Base-by-base conservation (phyloP, 176 grass and related monocot genomes). In the Triticum urartu region DNA sequence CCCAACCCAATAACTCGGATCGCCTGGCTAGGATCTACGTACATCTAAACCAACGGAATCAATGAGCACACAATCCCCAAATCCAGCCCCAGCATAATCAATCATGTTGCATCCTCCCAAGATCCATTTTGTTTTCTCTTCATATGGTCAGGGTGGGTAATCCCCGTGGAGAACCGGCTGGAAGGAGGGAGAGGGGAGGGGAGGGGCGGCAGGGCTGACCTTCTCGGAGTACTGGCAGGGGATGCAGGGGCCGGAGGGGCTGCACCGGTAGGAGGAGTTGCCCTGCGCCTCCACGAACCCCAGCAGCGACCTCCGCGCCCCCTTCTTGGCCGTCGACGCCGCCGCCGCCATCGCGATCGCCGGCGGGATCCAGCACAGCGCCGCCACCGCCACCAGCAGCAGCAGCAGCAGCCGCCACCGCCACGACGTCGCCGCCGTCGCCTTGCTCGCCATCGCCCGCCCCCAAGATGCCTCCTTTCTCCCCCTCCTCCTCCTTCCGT, bases 211-310 rank as follows among this genome's bases (percentile, higher is more conserved):
- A 13, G 3, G 9, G 14, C 15, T 33, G 5, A 99, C 94, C 97
- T 97, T 97, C 72, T 99, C 94, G 20, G 90, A 97, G 72, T 99
- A 94, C 75, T 92, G 94, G 83, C 97, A 99, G 26, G 89, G 87
- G 54, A 97, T 43, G 87, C 94, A 99, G 68, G 92, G 90, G 0
- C 97, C 97, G 45, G 94, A 93, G 3, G 92, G 94, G 72, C 77
- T 90, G 87, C 97, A 99, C 2, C 85, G 43, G 68, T 90, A 97
- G 56, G 94, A 93, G 26, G 89, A 56, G 80, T 99, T 97, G 72
- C 94, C 97, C 88, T 90, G 92, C 48, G 85, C 77, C 77, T 97
- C 97, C 64, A 85, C 86, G 63, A 94, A 99, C 33, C 83, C 88
- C 66, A 99, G 86, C 87, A 99, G 82, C 59, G 87, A 91, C 62